Base-by-base conservation (phyloP, 805 yeast genomes). In the Ogataea naganishii region DNA sequence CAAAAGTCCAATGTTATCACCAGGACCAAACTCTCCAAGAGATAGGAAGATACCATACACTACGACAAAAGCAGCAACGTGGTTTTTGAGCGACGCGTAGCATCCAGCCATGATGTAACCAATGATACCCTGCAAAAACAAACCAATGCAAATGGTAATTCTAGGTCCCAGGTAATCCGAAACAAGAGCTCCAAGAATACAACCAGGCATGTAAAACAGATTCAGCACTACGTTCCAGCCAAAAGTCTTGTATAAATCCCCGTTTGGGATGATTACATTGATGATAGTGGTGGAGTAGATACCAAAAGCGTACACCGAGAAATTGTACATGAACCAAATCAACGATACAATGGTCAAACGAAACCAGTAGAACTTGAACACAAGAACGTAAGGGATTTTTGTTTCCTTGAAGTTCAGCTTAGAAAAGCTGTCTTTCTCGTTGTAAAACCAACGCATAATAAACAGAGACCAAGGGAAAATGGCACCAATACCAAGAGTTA, bases 81-180 rank as follows among this genome's bases (percentile, higher is more conserved):
- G 70, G 23, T 69, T 46, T 37, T 64, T 62, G 43, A 89, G 64
- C 17, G 51, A 47, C 18, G 63, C 59, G 48, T 80, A 76, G 27
- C 67, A 57, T 14, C 79, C 89, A 31, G 94, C 85, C 86, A 89
- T 80, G 45, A 77, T 70, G 51, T 69, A 81, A 14, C 96, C 96
- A 37, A 89, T 59, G 26, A 77, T 60, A 7, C 84, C 86, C 61
- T 89, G 96, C 23, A 70, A 39, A 29, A 64, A 40, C 15, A 84
- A 75, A 47, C 96, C 96, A 33, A 63, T 32, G 19, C 65, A 69
- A 26, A 85, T 58, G 7, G 95, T 81, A 37, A 80, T 52, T 56
- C 96, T 72, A 32, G 96, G 95, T n/a, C 97, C 97, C 34, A 86
- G 47, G 56, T 72, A 82, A 56, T 89, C 96, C n/a, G 94, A 69